These are phyloP conservation scores for Stagonosporopsis vannaccii DNA, from an alignment of 2,329 filamentous ascomycete genomes.

Conservation along the genomic window DNA sequence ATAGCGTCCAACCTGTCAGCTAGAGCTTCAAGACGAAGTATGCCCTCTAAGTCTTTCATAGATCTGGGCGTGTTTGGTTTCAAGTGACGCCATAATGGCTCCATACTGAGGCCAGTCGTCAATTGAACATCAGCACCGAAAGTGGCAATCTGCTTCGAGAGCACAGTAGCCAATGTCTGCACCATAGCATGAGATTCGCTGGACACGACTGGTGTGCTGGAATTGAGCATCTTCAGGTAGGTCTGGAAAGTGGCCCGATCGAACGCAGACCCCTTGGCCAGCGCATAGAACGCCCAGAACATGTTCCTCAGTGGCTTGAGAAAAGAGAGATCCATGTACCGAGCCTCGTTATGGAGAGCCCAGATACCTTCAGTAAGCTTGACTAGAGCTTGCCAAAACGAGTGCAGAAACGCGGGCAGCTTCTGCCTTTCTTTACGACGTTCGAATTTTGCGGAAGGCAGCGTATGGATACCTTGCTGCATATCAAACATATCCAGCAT, in stretches of 20 bases:
- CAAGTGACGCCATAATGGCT: slow-evolving; percentile 76
- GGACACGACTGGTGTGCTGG: slow-evolving; percentile 18
- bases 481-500: slow-evolving; percentile 42
- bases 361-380: slow-evolving; percentile 27
- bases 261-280: slow-evolving; percentile 53
- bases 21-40: slow-evolving; percentile 54
- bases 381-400: slow-evolving; percentile 32
- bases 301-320: slow-evolving; percentile 46
- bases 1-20: slow-evolving; percentile 55
- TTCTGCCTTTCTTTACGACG: slow-evolving; percentile 47
- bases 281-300: slow-evolving; percentile 58
- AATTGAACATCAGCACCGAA: slow-evolving; percentile 77
- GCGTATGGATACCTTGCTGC: slow-evolving; percentile 34
- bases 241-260: slow-evolving; percentile 63
- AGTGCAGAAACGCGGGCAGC: slow-evolving; percentile 40
- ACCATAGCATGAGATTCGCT: slow-evolving; percentile 24
- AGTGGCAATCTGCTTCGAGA: slow-evolving; percentile 38
- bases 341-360: slow-evolving; percentile 14
- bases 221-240: slow-evolving; percentile 54
- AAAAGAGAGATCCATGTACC: slow-evolving; percentile 21
- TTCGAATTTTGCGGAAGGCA: slow-evolving; percentile 44
- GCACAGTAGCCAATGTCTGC: slow-evolving; percentile 33
- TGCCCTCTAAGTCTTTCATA: slow-evolving; percentile 45
- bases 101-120: slow-evolving; percentile 80
- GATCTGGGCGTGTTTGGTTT: slow-evolving; percentile 64